phyloP scores from a whole-genome alignment of 164 flowering plant genomes.

The Vitis rupestris region DNA sequence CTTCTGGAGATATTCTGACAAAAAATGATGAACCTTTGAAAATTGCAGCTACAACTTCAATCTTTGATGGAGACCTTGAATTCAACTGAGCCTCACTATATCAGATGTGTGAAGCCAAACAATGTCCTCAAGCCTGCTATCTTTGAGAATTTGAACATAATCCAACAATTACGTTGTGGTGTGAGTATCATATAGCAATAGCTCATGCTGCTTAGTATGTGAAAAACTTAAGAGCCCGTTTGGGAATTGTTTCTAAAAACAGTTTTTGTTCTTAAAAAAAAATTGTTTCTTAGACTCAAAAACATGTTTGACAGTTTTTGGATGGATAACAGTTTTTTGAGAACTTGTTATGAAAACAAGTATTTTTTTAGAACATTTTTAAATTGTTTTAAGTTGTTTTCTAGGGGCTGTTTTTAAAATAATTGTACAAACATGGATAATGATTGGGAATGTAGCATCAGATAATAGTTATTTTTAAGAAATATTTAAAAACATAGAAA shows the following conservation, averaged over 20 bases:
- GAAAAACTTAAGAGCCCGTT: no score
- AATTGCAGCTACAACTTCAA: constrained; percentile 89
- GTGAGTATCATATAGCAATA: constrained; percentile 49
- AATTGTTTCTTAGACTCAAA: no score
- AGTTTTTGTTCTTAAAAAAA: no score
- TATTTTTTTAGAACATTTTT: neutral
- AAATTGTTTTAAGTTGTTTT: neutral
- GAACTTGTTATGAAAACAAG: no score
- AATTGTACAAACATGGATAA: no score
- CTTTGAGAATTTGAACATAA: constrained; percentile 84
- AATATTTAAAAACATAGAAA: no score
- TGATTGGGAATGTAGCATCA: no score
- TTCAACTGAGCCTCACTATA: constrained; percentile 96
- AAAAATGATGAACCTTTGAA: neutral
- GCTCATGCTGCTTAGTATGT: no score
- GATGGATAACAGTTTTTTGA: neutral
- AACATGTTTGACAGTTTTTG: neutral
- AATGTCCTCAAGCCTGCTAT: constrained; percentile 92
- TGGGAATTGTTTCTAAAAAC: no score
- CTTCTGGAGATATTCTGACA: neutral
- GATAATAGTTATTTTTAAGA: no score
- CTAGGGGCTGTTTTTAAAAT: no score
- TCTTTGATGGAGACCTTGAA: constrained; percentile 95
- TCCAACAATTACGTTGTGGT: constrained; percentile 97
- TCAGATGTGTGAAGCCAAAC: constrained; percentile 99